phyloP scores from a whole-genome alignment of 805 yeast species.

The Nakazawaea peltata region DNA sequence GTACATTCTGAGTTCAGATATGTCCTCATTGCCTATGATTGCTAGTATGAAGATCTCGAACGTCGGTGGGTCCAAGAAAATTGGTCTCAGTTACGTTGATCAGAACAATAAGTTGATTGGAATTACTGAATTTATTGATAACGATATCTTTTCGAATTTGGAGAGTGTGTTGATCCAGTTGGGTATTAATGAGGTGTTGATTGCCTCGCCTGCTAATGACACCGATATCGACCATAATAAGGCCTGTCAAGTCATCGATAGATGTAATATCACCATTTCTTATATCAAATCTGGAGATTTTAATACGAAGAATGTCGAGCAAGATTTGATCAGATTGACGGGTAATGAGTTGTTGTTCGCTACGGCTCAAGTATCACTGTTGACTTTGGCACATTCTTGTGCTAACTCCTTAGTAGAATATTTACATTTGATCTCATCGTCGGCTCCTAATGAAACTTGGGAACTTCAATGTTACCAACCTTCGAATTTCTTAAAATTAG shows the following conservation, averaged over 20 bases:
- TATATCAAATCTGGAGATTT: conserved; percentile 51
- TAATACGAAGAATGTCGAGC: conserved; percentile 60
- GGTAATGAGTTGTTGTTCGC: conserved; percentile 46
- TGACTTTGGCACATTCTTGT: conserved; percentile 47
- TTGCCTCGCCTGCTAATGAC: conserved; percentile 31
- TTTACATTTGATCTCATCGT: conserved; percentile 53
- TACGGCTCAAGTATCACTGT: conserved; percentile 44
- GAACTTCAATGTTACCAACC: conserved; percentile 61
- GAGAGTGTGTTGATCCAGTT: conserved; percentile 83
- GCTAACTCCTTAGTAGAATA: conserved; percentile 65
- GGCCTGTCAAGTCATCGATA: conserved; percentile 61
- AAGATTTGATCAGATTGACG: conserved; percentile 68
- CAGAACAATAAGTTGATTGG: conserved; percentile 61
- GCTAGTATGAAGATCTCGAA: conserved; percentile 39
- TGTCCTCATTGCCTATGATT: conserved; percentile 41
- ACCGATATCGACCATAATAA: conserved; percentile 53
- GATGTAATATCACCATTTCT: conserved; percentile 71
- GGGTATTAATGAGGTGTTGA: conserved; percentile 78
- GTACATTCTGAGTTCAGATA: conserved; percentile 39
- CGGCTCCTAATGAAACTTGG: conserved; percentile 45
- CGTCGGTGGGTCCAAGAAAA: conserved; percentile 37
- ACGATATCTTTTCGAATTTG: conserved; percentile 77
- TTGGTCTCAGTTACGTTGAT: conserved; percentile 80
- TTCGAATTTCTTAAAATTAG: conserved; percentile 81
- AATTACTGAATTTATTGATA: conserved; percentile 74